Conservation (phyloP, 208 protist species). For the Trypanosoma brucei region DNA sequence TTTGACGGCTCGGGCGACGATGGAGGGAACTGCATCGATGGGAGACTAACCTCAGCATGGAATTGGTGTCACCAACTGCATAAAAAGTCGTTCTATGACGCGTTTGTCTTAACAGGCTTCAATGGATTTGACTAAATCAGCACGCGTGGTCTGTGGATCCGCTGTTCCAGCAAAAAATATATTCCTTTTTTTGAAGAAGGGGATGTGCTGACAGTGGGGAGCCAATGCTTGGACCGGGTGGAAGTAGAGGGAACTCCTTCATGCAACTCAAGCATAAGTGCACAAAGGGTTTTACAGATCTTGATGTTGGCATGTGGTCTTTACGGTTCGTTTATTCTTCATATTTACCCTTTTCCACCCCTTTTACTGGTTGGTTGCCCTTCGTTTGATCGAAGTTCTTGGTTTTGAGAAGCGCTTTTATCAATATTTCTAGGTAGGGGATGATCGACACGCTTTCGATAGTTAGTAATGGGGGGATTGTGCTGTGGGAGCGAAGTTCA, state of each 20-base stretch:
- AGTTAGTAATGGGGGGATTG: conserved; percentile 91
- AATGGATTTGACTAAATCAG: conserved; percentile 90
- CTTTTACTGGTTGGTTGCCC: no score
- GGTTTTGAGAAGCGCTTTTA: background rate
- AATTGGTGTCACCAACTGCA: conserved; percentile 95
- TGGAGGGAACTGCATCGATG: conserved; percentile 95
- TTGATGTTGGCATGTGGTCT: background rate
- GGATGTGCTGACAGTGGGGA: no score
- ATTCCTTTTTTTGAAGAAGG: no score
- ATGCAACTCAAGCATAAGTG: no score
- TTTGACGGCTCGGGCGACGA: conserved; percentile 93
- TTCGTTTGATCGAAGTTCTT: background rate
- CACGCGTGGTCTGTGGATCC: background rate
- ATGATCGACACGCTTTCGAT: conserved; percentile 95
- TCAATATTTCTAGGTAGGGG: background rate
- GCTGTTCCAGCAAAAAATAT: no score
- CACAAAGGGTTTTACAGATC: background rate
- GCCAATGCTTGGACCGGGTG: no score
- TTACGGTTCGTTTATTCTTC: background rate
- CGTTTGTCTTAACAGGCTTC: conserved; percentile 95
- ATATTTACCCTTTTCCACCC: no score
- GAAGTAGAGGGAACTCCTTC: no score
- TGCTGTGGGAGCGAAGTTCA: conserved; percentile 85
- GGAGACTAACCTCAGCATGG: conserved; percentile 96
- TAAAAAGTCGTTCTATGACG: conserved; percentile 95